Conservation (phyloP, 345 rosid species). For the Eucalyptus cladocalyx region DNA sequence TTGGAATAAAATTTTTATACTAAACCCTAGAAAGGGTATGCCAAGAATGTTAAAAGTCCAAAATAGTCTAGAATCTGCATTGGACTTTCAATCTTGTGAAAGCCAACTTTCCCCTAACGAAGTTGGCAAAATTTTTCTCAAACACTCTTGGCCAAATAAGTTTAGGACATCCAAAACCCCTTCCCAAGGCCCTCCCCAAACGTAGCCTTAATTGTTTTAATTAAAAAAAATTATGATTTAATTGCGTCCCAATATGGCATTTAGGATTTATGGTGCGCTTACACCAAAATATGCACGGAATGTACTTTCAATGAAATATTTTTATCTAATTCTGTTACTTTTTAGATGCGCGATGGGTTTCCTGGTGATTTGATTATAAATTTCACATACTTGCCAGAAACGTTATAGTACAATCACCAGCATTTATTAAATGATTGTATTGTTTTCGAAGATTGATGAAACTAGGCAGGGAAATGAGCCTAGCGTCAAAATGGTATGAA, state of each 20-base stretch:
- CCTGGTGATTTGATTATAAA: not conserved
- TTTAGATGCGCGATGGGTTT: not conserved
- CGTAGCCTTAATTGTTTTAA: not conserved
- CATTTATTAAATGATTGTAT: not conserved
- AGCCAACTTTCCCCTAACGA: too few species aligned
- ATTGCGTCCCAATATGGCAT: not conserved
- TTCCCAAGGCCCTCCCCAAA: too few species aligned
- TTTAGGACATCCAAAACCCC: too few species aligned
- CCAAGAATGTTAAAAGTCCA: too few species aligned
- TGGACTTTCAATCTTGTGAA: too few species aligned
- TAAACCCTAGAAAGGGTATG: too few species aligned
- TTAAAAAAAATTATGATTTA: not conserved
- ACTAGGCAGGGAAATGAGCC: not conserved
- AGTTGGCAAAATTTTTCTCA: too few species aligned
- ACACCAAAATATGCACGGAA: not conserved
- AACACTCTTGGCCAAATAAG: too few species aligned
- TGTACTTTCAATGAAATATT: not conserved
- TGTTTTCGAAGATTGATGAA: not conserved
- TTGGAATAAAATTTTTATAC: too few species aligned
- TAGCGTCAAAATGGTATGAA: not conserved
- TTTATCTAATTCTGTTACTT: not conserved
- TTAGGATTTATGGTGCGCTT: not conserved
- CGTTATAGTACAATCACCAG: not conserved
- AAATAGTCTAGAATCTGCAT: too few species aligned
- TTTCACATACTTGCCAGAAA: not conserved